These are phyloP conservation scores for Trametopsis cervina DNA, from an alignment of 768 basidiomycete species.

Conservation along the genomic window DNA sequence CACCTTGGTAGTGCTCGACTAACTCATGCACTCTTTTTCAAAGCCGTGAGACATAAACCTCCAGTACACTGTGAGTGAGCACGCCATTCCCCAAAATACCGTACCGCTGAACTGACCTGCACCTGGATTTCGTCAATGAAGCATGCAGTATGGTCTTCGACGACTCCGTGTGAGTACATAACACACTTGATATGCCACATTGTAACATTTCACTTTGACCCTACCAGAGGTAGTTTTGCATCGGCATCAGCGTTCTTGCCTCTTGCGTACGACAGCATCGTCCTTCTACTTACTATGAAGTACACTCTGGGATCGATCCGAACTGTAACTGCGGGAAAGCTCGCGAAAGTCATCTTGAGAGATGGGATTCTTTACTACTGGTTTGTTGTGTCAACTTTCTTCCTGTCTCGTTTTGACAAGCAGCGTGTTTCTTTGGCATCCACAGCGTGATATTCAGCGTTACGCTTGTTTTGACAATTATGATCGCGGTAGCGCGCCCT, in stretches of 20 bases:
- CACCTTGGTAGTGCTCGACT: no score
- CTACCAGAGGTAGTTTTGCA: constrained; percentile 15
- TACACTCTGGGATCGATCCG: constrained; percentile 22
- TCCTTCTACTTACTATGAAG: constrained; percentile 28
- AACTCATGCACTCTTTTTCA: no score
- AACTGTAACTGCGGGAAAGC: constrained; percentile 14
- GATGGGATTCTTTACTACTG: constrained; percentile 32
- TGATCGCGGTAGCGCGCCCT: constrained; percentile 26
- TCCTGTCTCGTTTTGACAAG: background rate
- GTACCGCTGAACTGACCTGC: background rate
- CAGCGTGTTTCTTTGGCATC: no score
- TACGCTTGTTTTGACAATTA: constrained; percentile 31
- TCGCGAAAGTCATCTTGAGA: constrained; percentile 22
- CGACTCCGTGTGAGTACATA: constrained; percentile 17
- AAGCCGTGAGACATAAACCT: constrained; percentile 15
- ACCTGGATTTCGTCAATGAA: no score
- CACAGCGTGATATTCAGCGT: constrained; percentile 33
- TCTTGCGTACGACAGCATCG: constrained; percentile 31
- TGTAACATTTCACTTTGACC: no score
- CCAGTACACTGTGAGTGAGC: constrained; percentile 14
- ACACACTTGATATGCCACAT: no score
- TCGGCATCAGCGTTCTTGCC: constrained; percentile 36
- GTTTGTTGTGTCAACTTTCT: constrained; percentile 15
- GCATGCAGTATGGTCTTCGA: constrained; percentile 37
- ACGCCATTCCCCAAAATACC: background rate